Evolutionary conservation across 257 asterid species (phyloP), one percentile per base, ranked within the genome.

Genomic region (Anisodus tanguticus): DNA sequence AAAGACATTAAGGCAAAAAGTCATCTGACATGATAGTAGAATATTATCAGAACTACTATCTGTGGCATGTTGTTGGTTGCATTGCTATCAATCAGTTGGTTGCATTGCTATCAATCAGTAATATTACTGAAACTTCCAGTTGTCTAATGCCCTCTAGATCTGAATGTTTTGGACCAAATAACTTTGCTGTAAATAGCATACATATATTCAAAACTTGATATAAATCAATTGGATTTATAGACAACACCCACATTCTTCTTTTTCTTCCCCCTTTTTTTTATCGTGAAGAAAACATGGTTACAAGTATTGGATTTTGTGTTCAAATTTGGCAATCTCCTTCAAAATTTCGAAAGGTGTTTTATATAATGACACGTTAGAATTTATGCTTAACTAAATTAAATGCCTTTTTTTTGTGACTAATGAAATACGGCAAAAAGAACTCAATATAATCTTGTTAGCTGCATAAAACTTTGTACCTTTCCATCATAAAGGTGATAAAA

Each of bases 401-500:
- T 67, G 62, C 6, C 62, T 49, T 51, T 22, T 22, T 22, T 22
- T 76, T 1, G 13, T 26, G 59, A 51, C 47, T 76, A 76, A 74
- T 5, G n/a, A 58, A 35, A 51, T 54, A 35, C 41, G 8, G 64
- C 80, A 82, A 6, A 68, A 37, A 67, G 43, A 82, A 53, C 80
- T 49, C 26, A 54, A 55, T 26, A 82, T 16, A 51, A 82, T 19
- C 43, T 17, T 47, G 78, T 51, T 22, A 68, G 63, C 37, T 22
- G 45, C 45, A 41, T 63, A 83, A 78, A 8, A 77, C 57, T 43
- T 82, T n/a, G 69, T 87, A 96, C 99, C 99, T 91, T 94, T 89
- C 98, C 99, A 77, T 92, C 97, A 82, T 96, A 94, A 86, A 96
- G 94, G 88, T 96, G 91, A 89, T 96, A 96, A 88, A 96, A 94